These are phyloP conservation scores for Castanea crenata DNA, from an alignment of 306 rosid genomes.

Conservation along the genomic window DNA sequence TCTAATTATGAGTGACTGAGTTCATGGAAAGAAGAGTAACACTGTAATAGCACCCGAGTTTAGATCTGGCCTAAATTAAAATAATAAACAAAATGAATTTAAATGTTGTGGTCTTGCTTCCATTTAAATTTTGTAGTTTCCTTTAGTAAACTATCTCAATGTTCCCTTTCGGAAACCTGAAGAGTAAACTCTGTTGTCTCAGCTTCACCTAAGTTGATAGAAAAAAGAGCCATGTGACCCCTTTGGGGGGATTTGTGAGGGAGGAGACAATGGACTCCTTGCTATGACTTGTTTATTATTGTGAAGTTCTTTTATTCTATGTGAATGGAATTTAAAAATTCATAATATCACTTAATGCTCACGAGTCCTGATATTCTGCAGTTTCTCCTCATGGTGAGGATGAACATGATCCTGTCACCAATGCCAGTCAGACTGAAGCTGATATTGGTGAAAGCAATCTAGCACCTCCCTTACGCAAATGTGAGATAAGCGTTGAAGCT, in stretches of 20 bases:
- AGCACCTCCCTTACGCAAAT: conserved; percentile 14
- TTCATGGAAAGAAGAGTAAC: neutral
- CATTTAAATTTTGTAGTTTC: neutral
- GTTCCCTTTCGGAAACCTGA: neutral
- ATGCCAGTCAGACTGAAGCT: conserved; percentile 14
- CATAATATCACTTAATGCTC: conserved; percentile 3
- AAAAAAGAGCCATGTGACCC: neutral
- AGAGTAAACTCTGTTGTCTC: neutral
- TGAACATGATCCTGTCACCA: conserved; percentile 17
- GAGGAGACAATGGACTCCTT: neutral
- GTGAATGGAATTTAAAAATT: neutral
- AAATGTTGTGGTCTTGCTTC: neutral
- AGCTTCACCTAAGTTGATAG: neutral
- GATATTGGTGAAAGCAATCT: conserved; percentile 14
- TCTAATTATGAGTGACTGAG: neutral
- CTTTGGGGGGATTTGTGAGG: neutral
- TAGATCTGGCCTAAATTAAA: neutral
- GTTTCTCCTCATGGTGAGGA: conserved; percentile 35
- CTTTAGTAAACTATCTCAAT: neutral
- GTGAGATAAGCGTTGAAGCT: conserved; percentile 17
- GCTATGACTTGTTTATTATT: neutral
- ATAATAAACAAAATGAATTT: neutral
- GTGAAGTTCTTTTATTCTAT: neutral
- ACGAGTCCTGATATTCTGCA: conserved; percentile 24
- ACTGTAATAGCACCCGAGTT: neutral